A percentile compares a stretch with the other conserved stretches of the same genome.
These are phyloP conservation scores for Ceratobasidium sp. DNA, from an alignment of 1,284 basidiomycete species.

Conservation along the genomic window DNA sequence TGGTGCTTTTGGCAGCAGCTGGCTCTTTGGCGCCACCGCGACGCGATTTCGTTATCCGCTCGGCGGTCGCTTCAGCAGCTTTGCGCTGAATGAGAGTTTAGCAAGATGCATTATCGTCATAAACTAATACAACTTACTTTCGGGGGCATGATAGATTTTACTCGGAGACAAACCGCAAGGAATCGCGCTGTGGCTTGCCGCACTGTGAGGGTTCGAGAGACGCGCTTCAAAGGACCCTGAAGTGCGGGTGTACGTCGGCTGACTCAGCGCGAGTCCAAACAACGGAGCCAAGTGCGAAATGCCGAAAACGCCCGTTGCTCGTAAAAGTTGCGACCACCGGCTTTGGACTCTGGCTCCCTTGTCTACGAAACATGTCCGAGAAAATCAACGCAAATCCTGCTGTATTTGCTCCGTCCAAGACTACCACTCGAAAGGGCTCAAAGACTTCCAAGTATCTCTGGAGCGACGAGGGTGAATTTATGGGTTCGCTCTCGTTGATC, in stretches of 20 bases:
- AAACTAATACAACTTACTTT: slow-evolving; percentile 10
- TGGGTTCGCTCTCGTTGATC: slow-evolving; percentile 48
- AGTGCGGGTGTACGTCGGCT: background rate
- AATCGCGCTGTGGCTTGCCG: slow-evolving; percentile 24
- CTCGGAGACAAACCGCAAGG: background rate
- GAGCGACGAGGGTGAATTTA: slow-evolving; percentile 58
- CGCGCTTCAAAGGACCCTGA: slow-evolving; percentile 31
- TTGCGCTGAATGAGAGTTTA: slow-evolving; percentile 32
- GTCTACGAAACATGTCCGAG: slow-evolving; percentile 27
- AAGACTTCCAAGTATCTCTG: slow-evolving; percentile 61
- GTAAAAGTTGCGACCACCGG: slow-evolving; percentile 18
- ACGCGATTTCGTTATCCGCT: slow-evolving; percentile 42
- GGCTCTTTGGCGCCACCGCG: slow-evolving; percentile 42
- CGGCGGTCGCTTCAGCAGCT: slow-evolving; percentile 34
- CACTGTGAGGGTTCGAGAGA: slow-evolving; percentile 33
- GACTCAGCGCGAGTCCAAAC: slow-evolving; percentile 18
- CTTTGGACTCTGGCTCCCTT: background rate
- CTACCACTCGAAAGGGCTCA: slow-evolving; percentile 58
- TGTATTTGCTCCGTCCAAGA: slow-evolving; percentile 65
- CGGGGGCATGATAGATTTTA: slow-evolving; percentile 18
- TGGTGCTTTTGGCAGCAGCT: slow-evolving; percentile 25
- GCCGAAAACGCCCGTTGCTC: background rate
- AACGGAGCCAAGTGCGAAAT: background rate
- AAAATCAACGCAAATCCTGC: slow-evolving; percentile 71
- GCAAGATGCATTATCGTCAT: background rate